Conservation (phyloP, 2,329 filamentous ascomycete genomes). For the Curvularia lunata region DNA sequence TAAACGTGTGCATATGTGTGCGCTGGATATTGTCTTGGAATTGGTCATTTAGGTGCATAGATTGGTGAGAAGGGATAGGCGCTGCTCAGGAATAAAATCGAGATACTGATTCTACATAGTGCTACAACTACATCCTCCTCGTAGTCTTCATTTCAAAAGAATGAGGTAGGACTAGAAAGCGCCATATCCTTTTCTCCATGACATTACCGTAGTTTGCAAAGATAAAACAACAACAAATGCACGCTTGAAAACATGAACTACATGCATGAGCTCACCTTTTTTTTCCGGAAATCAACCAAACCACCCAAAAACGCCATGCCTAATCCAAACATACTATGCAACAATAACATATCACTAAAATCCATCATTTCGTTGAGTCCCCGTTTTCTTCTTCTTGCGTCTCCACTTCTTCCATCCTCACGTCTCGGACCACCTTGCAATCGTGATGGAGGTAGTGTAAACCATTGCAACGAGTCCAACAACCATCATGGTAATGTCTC, state of each 20-base stretch:
- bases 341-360: neutral
- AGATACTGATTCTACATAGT: neutral
- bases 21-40: too few species aligned
- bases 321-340: slow-evolving; percentile 7
- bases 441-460: slow-evolving; percentile 71
- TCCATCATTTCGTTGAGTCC: neutral
- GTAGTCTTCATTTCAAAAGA: neutral
- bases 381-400: neutral
- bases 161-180: neutral
- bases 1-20: too few species aligned
- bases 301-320: slow-evolving; percentile 2
- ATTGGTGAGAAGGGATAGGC: too few species aligned
- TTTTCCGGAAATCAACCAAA: neutral
- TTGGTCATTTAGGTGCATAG: too few species aligned
- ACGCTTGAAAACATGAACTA: slow-evolving; percentile 1
- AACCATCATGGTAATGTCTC: slow-evolving; percentile 68
- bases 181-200: neutral
- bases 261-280: neutral
- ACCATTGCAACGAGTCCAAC: slow-evolving; percentile 74
- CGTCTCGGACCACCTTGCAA: slow-evolving; percentile 48
- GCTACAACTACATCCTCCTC: neutral
- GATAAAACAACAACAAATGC: neutral
- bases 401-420: neutral
- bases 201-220: slow-evolving; percentile 3
- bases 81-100: neutral